phyloP scores from a whole-genome alignment of 2,329 filamentous ascomycete species.

The Diaporthe sp. region DNA sequence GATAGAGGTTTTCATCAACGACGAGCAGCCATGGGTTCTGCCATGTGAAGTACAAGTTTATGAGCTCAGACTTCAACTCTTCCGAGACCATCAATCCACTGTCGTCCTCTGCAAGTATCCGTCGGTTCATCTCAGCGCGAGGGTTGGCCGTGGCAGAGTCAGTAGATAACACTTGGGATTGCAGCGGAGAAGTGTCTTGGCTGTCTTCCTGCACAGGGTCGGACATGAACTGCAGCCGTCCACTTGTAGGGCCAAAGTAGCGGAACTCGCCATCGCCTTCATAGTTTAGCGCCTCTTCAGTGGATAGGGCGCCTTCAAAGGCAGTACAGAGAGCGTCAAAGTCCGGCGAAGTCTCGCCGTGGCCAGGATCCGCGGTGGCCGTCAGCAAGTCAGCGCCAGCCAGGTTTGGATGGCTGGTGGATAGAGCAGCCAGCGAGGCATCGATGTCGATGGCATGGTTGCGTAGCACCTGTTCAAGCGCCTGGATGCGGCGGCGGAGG shows the following conservation, averaged over 20 bases:
- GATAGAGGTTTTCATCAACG: neutral
- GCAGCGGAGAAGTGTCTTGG: neutral
- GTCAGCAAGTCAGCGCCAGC: neutral
- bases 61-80: neutral
- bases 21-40: neutral
- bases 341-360: neutral
- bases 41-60: neutral
- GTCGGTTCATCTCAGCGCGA: neutral
- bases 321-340: neutral
- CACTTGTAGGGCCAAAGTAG: slow-evolving; percentile 3
- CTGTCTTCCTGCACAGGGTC: neutral
- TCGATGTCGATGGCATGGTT: neutral
- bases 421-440: neutral
- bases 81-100: neutral
- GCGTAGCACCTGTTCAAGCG: neutral
- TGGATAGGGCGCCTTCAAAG: neutral
- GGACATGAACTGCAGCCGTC: slow-evolving; percentile 2
- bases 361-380: neutral
- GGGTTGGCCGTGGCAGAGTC: neutral
- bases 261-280: slow-evolving; percentile 3
- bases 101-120: neutral
- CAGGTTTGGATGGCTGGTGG: neutral
- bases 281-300: neutral
- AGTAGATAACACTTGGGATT: neutral
- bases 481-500: neutral